phyloP scores from a whole-genome alignment of 75 land plant species.

The Pinus tabuliformis region DNA sequence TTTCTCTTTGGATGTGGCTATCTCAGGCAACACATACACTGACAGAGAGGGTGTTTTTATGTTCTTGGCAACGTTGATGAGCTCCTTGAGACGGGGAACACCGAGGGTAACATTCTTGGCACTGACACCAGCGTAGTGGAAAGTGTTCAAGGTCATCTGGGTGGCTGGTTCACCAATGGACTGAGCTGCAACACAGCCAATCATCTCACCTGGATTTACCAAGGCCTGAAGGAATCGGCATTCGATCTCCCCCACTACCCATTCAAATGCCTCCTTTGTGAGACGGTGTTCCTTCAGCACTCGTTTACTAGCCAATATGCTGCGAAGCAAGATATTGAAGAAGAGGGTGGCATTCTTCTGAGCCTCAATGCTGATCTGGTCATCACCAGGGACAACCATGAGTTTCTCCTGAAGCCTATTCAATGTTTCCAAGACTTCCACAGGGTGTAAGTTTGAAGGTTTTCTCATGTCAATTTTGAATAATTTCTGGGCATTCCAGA shows the following conservation, averaged over 20 bases:
- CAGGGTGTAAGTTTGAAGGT: slow-evolving; percentile 92
- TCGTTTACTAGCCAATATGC: slow-evolving; percentile 93
- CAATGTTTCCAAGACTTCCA: slow-evolving; percentile 93
- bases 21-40: slow-evolving; percentile 31
- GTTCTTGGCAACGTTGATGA: slow-evolving; percentile 59
- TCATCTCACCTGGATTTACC: slow-evolving; percentile 99
- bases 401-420: slow-evolving; percentile 88
- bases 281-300: slow-evolving; percentile 89
- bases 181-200: slow-evolving; percentile 76
- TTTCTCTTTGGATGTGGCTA: slow-evolving; percentile 32
- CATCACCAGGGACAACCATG: slow-evolving; percentile 29
- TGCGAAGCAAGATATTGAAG: slow-evolving; percentile 87
- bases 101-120: slow-evolving; percentile 62
- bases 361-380: slow-evolving; percentile 49
- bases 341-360: slow-evolving; percentile 97
- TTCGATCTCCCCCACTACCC: slow-evolving; percentile 98
- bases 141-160: slow-evolving; percentile 61
- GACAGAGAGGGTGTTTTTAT: slow-evolving; percentile 54
- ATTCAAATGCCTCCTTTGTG: slow-evolving; percentile 94
- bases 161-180: slow-evolving; percentile 66
- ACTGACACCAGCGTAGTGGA: slow-evolving; percentile 61
- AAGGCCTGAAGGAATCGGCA: slow-evolving; percentile 89
- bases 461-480: slow-evolving; percentile 82
- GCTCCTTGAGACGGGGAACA: slow-evolving; percentile 52
- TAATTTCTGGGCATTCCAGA: slow-evolving; percentile 91